These are phyloP conservation scores for Psilocybe cyanescens DNA, from an alignment of 768 basidiomycete species.

Conservation along the genomic window DNA sequence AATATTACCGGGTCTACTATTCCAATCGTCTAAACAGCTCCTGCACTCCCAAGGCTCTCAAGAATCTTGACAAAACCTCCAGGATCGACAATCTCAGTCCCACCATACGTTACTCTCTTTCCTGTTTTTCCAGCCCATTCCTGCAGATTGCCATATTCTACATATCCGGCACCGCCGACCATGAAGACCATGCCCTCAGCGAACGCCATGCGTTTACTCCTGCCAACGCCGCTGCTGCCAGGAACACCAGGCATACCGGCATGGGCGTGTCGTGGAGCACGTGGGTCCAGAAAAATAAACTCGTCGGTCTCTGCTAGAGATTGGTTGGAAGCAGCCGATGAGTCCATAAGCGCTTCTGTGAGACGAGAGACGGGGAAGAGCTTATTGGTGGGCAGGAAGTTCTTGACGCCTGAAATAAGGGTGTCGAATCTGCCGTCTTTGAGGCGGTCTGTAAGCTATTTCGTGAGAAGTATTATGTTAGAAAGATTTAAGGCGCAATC, in stretches of 20 bases:
- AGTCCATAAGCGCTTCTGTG: slow-evolving; percentile 97
- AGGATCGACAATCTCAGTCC: slow-evolving; percentile 94
- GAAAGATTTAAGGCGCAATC: background rate
- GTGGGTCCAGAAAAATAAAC: slow-evolving; percentile 92
- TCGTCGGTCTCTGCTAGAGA: slow-evolving; percentile 97
- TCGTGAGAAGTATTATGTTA: background rate
- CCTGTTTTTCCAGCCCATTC: slow-evolving; percentile 89
- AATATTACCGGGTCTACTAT: background rate
- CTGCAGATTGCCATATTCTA: slow-evolving; percentile 95
- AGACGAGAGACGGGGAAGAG: slow-evolving; percentile 90
- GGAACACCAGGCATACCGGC: slow-evolving; percentile 57
- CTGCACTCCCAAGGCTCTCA: slow-evolving; percentile 61
- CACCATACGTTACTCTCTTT: slow-evolving; percentile 90
- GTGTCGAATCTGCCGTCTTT: slow-evolving; percentile 98
- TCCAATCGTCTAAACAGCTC: slow-evolving; percentile 15
- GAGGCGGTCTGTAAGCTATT: slow-evolving; percentile 86
- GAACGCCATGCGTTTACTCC: slow-evolving; percentile 72
- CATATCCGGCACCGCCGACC: slow-evolving; percentile 96
- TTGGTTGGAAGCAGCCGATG: slow-evolving; percentile 89
- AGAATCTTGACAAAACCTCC: slow-evolving; percentile 79
- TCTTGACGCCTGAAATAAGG: slow-evolving; percentile 96
- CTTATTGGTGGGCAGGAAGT: slow-evolving; percentile 95
- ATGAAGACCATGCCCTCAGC: slow-evolving; percentile 90
- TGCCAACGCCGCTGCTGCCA: slow-evolving; percentile 43
- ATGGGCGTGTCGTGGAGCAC: slow-evolving; percentile 65